Base-by-base conservation (phyloP, 2,329 filamentous ascomycete genomes). In the Didymosphaeria variabile region DNA sequence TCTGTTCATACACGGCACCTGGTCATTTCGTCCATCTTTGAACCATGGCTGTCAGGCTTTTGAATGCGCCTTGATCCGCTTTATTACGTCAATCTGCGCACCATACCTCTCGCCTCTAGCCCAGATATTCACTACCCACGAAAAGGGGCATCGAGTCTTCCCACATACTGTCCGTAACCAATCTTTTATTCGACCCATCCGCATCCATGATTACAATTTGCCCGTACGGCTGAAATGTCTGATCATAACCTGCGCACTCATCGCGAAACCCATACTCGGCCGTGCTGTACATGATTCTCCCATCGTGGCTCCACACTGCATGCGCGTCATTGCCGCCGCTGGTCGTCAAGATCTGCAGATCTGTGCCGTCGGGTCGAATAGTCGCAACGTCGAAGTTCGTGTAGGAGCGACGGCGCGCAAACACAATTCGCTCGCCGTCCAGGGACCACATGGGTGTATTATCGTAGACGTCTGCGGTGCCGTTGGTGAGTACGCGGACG, bases 191-290 rank as follows among this genome's bases (percentile, higher is more conserved):
- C 17, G 26, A 29, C 0, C 81, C 81, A 69, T 82, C 79, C 6
- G 70, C 69, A 59, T 82, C 69, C 80, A 82, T 82, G n/a, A 78
- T 59, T 52, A 80, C 72, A 47, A 83, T 79, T 71, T 82, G 79
- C 0, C 80, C 80, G 47, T 81, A 82, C 0, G 79, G 81, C 68
- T 83, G 79, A 65, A 82, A 83, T 0, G 80, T 81, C 38, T 80
- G 61, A 55, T 82, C 80, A 54, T 79, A 82, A 1, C 77, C 64
- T 0, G 77, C 72, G 12, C 74, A 72, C 71, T 83, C 81, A 45
- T 79, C 76, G 38, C 79, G 72, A 68, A 82, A 83, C 2, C 80
- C 81, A 56, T 78, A 83, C 78, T 79, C 78, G 5, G 80, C 80
- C 10, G 71, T 80, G 7, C 67, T 76, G 44, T 74, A 83, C 63